These are phyloP conservation scores for Paraleonurus japonicus DNA, from an alignment of 257 asterid species.

Conservation along the genomic window DNA sequence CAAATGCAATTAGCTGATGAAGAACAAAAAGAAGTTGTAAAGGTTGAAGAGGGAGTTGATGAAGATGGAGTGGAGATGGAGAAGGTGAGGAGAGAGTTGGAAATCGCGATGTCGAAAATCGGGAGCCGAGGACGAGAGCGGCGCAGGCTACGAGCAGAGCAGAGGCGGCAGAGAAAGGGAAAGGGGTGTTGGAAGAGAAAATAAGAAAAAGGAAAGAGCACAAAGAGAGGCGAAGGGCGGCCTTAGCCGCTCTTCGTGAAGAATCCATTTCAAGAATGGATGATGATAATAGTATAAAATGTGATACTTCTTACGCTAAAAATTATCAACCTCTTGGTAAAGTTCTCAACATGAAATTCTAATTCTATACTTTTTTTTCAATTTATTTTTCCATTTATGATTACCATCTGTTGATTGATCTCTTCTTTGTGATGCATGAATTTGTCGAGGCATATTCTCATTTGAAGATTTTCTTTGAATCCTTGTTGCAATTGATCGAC, in stretches of 20 bases:
- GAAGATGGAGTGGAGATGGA: slow-evolving; percentile 35
- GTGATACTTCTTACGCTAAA: slow-evolving; percentile 18
- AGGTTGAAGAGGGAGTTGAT: background rate
- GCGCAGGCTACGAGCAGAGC: slow-evolving; percentile 87
- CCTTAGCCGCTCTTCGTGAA: slow-evolving; percentile 47
- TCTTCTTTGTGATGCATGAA: no score
- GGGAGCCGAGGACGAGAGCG: slow-evolving; percentile 62
- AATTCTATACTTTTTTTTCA: background rate
- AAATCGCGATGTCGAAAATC: slow-evolving; percentile 35
- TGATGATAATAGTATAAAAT: slow-evolving; percentile 12
- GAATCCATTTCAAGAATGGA: slow-evolving; percentile 36
- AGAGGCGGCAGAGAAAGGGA: slow-evolving; percentile 68
- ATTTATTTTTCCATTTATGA: no score
- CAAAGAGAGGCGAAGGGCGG: slow-evolving; percentile 52
- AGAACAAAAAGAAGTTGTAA: background rate
- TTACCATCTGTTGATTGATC: no score
- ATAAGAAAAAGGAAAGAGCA: slow-evolving; percentile 52
- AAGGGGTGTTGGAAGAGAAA: slow-evolving; percentile 47
- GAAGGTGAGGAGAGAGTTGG: slow-evolving; percentile 43
- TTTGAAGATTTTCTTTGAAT: no score
- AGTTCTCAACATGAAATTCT: slow-evolving; percentile 59
- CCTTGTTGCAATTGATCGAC: no score
- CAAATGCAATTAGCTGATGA: slow-evolving; percentile 20
- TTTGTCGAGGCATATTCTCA: no score
- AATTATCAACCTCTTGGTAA: slow-evolving; percentile 65